These are phyloP conservation scores for Phoenix dactylifera DNA, from an alignment of 176 grass and related monocot species.

Conservation along the genomic window DNA sequence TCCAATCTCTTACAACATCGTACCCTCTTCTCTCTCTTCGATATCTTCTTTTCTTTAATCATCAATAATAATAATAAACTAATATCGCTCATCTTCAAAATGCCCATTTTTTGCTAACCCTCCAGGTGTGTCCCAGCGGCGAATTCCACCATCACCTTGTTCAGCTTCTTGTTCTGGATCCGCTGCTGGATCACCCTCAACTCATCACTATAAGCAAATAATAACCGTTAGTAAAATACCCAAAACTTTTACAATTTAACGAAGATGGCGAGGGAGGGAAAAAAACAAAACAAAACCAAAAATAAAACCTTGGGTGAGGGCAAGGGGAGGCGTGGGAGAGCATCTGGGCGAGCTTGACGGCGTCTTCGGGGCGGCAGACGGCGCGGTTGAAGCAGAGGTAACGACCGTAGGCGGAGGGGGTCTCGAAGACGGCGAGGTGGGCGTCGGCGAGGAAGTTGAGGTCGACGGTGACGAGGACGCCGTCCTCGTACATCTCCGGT, in stretches of 20 bases:
- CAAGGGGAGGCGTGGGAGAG: constrained; percentile 31
- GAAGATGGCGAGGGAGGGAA: too few relatives aligned
- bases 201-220: constrained; percentile 39
- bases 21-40: too few relatives aligned
- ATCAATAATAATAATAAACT: too few relatives aligned
- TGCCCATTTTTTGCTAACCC: too few relatives aligned
- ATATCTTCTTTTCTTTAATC: too few relatives aligned
- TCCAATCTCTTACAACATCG: too few relatives aligned
- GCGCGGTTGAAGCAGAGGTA: constrained; percentile 79
- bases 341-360: constrained; percentile 47
- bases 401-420: constrained; percentile 54
- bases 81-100: too few relatives aligned
- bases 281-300: too few relatives aligned
- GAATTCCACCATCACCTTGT: constrained; percentile 77
- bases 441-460: constrained; percentile 61
- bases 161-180: constrained; percentile 81
- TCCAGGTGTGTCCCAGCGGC: constrained; percentile 42
- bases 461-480: constrained; percentile 86
- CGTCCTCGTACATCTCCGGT: constrained; percentile 65
- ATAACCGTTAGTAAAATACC: too few relatives aligned
- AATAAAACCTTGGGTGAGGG: constrained; percentile 19
- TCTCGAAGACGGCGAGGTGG: constrained; percentile 72
- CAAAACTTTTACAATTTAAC: too few relatives aligned
- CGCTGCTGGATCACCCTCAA: constrained; percentile 55
- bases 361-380: constrained; percentile 66